Evolutionary conservation across 257 asterid species (phyloP), one percentile per base, ranked within the genome.

Genomic region (Lycium ferocissimum): DNA sequence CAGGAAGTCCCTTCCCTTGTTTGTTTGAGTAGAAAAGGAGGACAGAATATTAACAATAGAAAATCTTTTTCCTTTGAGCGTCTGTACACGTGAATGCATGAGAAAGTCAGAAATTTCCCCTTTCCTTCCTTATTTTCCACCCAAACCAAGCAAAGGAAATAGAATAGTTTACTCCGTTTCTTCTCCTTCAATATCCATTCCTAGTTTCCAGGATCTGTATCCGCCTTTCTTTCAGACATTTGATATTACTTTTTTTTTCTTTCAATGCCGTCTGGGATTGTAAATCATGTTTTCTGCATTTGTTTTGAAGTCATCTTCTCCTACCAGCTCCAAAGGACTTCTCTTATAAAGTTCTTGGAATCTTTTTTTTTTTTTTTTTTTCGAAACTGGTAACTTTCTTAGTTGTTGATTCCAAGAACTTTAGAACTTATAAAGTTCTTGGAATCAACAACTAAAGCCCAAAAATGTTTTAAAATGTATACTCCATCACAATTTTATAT

Each of bases 181-280:
- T 8, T 65, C 3, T 33, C 72, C 72, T 62, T 20, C 59, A 22
- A 0, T 13, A 12, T 76, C 15, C 47, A 20, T 51, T 26, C 45
- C 45, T 51, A 26, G 13, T 76, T 45, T 14, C 45, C 62, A 76
- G 12, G 33, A 7, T 22, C 59, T 2, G 22, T 26, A 76, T 13
- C 45, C 2, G 62, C 14, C 49, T 75, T 69, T 75, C 45, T 76
- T 75, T 76, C 81, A 75, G 26, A 76, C 47, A 51, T 76, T 76
- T 65, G 43, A 65, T 43, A 26, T 26, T 22, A 54, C 38, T 1
- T 22, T 20, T 65, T 33, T 5, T 75, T 56, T 9, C 61, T 49
- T 49, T 51, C 61, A 22, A 13, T 75, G 62, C 45, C 40, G 2
- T 20, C 61, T 49, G 62, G 43, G 38, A 20, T 20, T 20, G 43